Evolutionary conservation across 768 basidiomycete genomes (phyloP).

Genomic region (Leccinum disarticulatum): DNA sequence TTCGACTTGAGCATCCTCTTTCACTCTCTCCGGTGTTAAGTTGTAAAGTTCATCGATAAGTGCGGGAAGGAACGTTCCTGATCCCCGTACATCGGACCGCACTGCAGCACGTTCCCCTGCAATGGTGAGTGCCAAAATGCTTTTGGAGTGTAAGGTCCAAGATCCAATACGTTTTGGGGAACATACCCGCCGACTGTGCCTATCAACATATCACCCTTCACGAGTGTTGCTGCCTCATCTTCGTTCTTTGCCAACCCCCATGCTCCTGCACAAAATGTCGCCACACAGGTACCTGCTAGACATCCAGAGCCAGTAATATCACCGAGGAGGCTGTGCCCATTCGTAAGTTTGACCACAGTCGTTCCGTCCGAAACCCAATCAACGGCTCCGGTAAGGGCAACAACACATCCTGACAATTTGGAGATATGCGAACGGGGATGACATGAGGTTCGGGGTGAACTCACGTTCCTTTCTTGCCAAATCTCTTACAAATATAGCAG

Average conservation of each 20-base stretch:
- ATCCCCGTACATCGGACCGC: constrained; percentile 53
- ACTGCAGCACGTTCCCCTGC: constrained; percentile 60
- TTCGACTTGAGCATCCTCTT: constrained; percentile 30
- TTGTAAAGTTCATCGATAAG: constrained; percentile 61
- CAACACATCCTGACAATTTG: constrained; percentile 59
- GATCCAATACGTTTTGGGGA: not conserved
- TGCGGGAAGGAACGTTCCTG: constrained; percentile 64
- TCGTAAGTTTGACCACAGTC: constrained; percentile 63
- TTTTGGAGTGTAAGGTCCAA: constrained; percentile 23
- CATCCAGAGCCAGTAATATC: constrained; percentile 91
- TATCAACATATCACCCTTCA: constrained; percentile 74
- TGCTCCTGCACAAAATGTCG: constrained; percentile 78
- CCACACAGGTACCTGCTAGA: constrained; percentile 73
- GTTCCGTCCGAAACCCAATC: constrained; percentile 88
- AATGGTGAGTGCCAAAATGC: constrained; percentile 56
- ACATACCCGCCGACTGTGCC: constrained; percentile 77
- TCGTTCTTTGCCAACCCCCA: constrained; percentile 34
- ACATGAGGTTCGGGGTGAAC: constrained; percentile 23
- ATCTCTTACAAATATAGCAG: constrained; percentile 62
- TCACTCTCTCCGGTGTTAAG: constrained; percentile 39
- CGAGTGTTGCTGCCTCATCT: constrained; percentile 44
- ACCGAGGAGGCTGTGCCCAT: constrained; percentile 73
- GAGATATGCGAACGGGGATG: not conserved
- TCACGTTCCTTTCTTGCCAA: constrained; percentile 76
- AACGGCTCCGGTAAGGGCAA: constrained; percentile 74